Evolutionary conservation across 257 asterid genomes (phyloP).

Genomic region (Lithospermum erythrorhizon): DNA sequence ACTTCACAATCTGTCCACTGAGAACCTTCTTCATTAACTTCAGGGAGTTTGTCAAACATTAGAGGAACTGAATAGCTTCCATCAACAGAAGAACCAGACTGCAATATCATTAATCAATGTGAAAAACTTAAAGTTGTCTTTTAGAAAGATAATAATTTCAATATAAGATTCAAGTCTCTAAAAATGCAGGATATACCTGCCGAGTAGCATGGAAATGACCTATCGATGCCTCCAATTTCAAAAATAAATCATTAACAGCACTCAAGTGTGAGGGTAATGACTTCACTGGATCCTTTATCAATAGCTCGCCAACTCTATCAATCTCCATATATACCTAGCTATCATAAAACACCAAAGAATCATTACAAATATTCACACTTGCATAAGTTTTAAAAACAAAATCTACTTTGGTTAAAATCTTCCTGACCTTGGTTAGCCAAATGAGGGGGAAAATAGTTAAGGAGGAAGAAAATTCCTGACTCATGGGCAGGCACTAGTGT

Average conservation of each 20-base stretch:
- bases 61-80: constrained; percentile 78
- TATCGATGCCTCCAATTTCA: constrained; percentile 81
- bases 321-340: constrained; percentile 74
- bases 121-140: constrained; percentile 3
- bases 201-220: constrained; percentile 77
- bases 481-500: no score
- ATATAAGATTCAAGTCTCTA: neutral
- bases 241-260: constrained; percentile 55
- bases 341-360: neutral
- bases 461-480: no score
- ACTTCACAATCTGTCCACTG: constrained; percentile 86
- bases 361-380: neutral
- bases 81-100: constrained; percentile 84
- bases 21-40: constrained; percentile 73
- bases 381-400: neutral
- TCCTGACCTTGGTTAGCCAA: no score
- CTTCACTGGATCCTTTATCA: constrained; percentile 59
- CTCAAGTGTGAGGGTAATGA: constrained; percentile 57
- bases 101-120: constrained; percentile 24
- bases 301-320: constrained; percentile 64
- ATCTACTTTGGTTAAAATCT: no score
- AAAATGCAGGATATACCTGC: constrained; percentile 33
- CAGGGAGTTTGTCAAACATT: constrained; percentile 76
- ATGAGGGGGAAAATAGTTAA: no score
- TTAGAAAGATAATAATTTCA: constrained; percentile 4